These are phyloP conservation scores for Aristolochia fimbriata DNA, from an alignment of 164 flowering plant species.

Conservation along the genomic window DNA sequence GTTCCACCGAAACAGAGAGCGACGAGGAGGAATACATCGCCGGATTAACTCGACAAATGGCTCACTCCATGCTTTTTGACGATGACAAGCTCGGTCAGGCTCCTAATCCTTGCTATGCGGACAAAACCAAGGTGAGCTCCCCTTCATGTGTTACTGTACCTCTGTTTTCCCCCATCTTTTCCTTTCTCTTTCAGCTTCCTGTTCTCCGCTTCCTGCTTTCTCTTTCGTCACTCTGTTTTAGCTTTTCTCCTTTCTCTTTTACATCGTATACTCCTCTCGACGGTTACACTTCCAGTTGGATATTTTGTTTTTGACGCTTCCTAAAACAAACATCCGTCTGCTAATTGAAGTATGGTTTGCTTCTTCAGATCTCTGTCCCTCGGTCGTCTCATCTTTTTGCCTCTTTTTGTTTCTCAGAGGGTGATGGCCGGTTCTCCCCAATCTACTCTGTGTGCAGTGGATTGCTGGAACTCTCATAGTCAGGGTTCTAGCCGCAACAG, in stretches of 20 bases:
- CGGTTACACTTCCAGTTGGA: too few relatives aligned
- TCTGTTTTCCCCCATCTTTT: not conserved
- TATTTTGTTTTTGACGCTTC: too few relatives aligned
- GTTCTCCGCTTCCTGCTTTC: too few relatives aligned
- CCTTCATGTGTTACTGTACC: not conserved
- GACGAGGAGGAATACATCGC: constrained; percentile 30
- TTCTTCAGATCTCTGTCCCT: not conserved
- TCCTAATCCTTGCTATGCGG: not conserved
- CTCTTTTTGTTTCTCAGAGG: constrained; percentile 18
- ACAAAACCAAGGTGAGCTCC: constrained; percentile 19
- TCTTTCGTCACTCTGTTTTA: too few relatives aligned
- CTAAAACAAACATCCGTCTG: too few relatives aligned
- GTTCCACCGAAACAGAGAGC: constrained; percentile 25
- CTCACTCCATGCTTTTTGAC: constrained; percentile 34
- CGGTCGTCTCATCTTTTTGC: not conserved
- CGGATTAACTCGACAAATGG: constrained; percentile 46
- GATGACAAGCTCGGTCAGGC: constrained; percentile 12
- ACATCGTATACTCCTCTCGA: not conserved
- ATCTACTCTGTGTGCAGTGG: constrained; percentile 44
- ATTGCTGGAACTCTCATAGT: constrained; percentile 30
- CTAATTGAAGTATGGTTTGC: too few relatives aligned
- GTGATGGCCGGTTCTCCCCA: constrained; percentile 53
- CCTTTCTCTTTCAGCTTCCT: not conserved
- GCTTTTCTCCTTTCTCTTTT: not conserved
- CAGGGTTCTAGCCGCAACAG: constrained; percentile 41